phyloP scores from a whole-genome alignment of 1,284 basidiomycete species.

The Mycena citricolor region DNA sequence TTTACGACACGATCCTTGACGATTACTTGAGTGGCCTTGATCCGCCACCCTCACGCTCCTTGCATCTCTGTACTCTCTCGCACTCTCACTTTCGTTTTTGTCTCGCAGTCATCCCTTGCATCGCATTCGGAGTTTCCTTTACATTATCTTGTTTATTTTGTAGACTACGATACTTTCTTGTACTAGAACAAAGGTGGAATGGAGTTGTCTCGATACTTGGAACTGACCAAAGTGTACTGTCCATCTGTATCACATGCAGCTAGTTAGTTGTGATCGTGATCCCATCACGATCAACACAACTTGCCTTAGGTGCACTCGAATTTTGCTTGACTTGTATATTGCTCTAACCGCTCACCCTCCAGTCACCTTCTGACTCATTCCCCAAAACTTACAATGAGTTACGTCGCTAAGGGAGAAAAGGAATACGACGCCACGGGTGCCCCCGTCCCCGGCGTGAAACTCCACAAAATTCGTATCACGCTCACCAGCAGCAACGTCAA shows the following conservation, averaged over 20 bases:
- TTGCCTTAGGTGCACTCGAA: no score
- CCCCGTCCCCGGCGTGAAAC: slow-evolving; percentile 82
- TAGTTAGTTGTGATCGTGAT: no score
- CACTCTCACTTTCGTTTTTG: slow-evolving; percentile 3
- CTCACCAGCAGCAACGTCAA: slow-evolving; percentile 97
- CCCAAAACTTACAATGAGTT: slow-evolving; percentile 80
- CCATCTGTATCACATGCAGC: no score
- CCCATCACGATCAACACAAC: no score
- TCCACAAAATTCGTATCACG: slow-evolving; percentile 99
- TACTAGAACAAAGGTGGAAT: no score
- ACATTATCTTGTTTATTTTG: slow-evolving; percentile 12
- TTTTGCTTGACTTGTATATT: no score
- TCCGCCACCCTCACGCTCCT: slow-evolving; percentile 1
- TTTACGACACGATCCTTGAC: no score
- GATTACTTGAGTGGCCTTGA: no score
- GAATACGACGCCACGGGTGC: slow-evolving; percentile 94
- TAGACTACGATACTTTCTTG: no score
- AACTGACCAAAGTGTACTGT: no score
- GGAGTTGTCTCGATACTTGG: no score
- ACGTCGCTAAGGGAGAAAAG: slow-evolving; percentile 99
- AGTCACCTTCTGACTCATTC: slow-evolving; percentile 81
- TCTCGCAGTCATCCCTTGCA: slow-evolving; percentile 2
- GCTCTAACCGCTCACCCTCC: no score
- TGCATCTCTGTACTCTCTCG: not conserved
- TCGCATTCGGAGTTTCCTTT: not conserved